Conservation (phyloP, 192 early-diverging fungal species). For the Entomortierella parvispora region DNA sequence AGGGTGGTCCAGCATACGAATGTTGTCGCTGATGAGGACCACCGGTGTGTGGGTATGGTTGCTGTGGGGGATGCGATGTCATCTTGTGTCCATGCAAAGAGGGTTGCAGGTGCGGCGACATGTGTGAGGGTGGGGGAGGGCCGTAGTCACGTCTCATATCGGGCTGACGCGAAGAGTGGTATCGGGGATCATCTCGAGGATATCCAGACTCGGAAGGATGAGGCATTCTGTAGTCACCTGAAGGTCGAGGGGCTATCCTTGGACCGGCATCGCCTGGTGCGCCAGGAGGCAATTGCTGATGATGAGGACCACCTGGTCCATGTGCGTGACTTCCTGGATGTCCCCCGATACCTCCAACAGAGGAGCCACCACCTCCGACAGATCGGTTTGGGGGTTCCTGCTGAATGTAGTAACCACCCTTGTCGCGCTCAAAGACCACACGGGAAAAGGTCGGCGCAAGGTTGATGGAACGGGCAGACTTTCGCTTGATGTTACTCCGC, state of each 20-base stretch:
- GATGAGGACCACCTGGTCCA: neutral
- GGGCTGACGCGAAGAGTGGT: constrained; percentile 10
- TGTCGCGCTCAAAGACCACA: constrained; percentile 46
- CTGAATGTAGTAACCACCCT: constrained; percentile 38
- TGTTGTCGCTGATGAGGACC: constrained; percentile 38
- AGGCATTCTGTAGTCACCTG: no score
- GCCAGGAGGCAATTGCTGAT: neutral
- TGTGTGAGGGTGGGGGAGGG: constrained; percentile 11
- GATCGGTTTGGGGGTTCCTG: constrained; percentile 22
- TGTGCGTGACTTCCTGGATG: neutral
- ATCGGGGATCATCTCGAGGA: no score
- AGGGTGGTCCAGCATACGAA: constrained; percentile 26
- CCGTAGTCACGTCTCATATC: constrained; percentile 15
- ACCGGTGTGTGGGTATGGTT: constrained; percentile 10
- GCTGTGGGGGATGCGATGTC: neutral
- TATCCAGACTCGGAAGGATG: no score
- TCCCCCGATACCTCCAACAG: no score
- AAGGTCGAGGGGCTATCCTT: no score
- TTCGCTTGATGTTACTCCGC: constrained; percentile 77
- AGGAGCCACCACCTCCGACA: constrained; percentile 13
- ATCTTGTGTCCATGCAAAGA: neutral
- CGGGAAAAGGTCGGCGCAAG: constrained; percentile 37
- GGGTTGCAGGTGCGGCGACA: constrained; percentile 15
- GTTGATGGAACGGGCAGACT: constrained; percentile 53
- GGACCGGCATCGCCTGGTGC: no score